phyloP scores from a whole-genome alignment of 495 filamentous ascomycete genomes.

The Viridothelium virens region DNA sequence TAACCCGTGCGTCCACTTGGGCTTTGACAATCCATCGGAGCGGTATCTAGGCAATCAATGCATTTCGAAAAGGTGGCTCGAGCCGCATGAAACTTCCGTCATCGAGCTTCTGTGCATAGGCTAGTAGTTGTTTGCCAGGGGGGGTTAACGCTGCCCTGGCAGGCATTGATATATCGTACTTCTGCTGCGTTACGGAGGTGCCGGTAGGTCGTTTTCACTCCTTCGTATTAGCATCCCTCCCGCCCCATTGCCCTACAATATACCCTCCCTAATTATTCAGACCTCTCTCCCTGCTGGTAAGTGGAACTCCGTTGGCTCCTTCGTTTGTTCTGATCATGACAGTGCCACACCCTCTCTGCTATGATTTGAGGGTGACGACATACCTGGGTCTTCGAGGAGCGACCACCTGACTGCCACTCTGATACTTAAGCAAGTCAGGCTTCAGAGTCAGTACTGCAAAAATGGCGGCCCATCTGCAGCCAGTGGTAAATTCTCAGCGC shows the following conservation, averaged over 20 bases:
- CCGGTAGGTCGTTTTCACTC: background rate
- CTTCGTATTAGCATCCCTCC: background rate
- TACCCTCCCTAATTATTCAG: background rate
- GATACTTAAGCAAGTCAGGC: background rate
- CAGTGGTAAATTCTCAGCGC: background rate
- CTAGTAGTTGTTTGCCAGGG: background rate
- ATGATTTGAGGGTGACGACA: background rate
- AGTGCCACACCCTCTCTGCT: background rate
- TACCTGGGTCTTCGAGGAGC: background rate
- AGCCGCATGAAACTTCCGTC: constrained; percentile 3
- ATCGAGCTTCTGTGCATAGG: background rate
- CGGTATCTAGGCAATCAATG: constrained; percentile 4
- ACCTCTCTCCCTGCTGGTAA: background rate
- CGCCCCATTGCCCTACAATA: background rate
- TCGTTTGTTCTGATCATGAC: background rate
- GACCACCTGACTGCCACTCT: background rate
- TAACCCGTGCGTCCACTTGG: background rate
- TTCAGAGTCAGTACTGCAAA: background rate
- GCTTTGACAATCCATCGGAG: background rate
- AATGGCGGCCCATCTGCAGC: background rate
- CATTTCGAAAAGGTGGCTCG: constrained; percentile 5
- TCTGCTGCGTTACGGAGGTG: background rate
- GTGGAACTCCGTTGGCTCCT: background rate
- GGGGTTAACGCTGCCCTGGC: background rate
- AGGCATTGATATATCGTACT: constrained; percentile 6